These are phyloP conservation scores for Stromatinia cepivora DNA, from an alignment of 2,329 filamentous ascomycete genomes.

Conservation along the genomic window DNA sequence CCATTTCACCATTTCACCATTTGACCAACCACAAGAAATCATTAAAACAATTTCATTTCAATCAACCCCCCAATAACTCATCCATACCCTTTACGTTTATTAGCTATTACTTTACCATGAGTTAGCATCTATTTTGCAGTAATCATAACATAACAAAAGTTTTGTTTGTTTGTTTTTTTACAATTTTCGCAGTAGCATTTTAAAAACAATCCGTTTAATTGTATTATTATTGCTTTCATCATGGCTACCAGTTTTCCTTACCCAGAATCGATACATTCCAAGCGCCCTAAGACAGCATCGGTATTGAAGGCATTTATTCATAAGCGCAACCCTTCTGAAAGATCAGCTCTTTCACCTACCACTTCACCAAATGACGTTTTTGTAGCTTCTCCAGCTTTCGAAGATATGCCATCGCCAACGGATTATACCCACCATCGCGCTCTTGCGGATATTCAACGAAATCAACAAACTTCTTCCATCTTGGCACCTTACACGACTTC, in stretches of 20 bases:
- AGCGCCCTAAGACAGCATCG: conserved; percentile 39
- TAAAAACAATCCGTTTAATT: neutral
- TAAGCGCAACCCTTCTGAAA: conserved; percentile 38
- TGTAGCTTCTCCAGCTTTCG: conserved; percentile 31
- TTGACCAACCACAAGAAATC: neutral
- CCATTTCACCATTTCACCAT: neutral
- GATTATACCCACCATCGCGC: conserved; percentile 46
- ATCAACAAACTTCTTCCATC: conserved; percentile 47
- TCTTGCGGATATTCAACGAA: conserved; percentile 58
- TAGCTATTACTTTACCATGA: neutral
- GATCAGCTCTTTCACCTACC: conserved; percentile 32
- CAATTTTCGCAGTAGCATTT: conserved; percentile 7
- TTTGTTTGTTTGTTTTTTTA: too few species aligned
- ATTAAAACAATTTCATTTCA: conserved; percentile 3
- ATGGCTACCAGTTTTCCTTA: conserved; percentile 38
- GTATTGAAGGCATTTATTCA: conserved; percentile 41
- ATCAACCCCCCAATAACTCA: neutral
- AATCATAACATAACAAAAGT: conserved; percentile 1
- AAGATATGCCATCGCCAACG: conserved; percentile 39
- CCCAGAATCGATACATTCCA: conserved; percentile 35
- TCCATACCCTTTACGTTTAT: neutral
- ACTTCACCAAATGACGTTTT: conserved; percentile 30
- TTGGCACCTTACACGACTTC: conserved; percentile 45
- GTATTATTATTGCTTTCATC: conserved; percentile 23
- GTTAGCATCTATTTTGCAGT: conserved; percentile 8